Percentiles rank a stretch among this genome's conserved stretches.
Conservation (phyloP, 2,329 filamentous ascomycete species). For the Aureobasidium musti region DNA sequence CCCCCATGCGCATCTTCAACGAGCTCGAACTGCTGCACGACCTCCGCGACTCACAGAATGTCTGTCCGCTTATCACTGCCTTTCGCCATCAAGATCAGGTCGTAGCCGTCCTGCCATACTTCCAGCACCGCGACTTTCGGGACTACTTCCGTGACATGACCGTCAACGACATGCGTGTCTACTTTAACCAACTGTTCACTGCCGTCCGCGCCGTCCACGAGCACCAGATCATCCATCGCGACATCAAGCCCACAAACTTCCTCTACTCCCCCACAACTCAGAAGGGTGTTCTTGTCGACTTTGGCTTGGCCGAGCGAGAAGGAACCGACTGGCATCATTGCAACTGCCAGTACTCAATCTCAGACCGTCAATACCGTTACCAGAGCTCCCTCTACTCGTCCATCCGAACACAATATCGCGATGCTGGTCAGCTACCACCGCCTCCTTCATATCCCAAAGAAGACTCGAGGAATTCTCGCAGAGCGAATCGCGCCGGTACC, state of each 20-base stretch:
- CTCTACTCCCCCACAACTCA: constrained; percentile 80
- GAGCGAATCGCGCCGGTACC: constrained; percentile 92
- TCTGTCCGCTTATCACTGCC: constrained; percentile 96
- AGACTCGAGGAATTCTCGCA: constrained; percentile 81
- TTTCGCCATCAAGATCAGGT: constrained; percentile 94
- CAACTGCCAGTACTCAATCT: constrained; percentile 69
- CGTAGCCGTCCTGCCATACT: constrained; percentile 91
- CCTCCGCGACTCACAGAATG: constrained; percentile 75
- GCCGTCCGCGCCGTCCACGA: constrained; percentile 82
- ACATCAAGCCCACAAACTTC: constrained; percentile 98
- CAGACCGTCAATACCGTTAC: constrained; percentile 61
- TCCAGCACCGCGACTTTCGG: constrained; percentile 91
- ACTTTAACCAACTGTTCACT: constrained; percentile 84
- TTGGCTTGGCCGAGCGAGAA: constrained; percentile 83
- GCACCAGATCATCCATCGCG: constrained; percentile 83
- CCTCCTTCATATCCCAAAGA: constrained; percentile 78
- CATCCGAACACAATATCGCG: constrained; percentile 29
- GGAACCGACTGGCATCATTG: constrained; percentile 76
- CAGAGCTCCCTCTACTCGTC: constrained; percentile 59
- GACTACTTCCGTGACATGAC: constrained; percentile 92
- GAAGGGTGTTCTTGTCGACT: constrained; percentile 94
- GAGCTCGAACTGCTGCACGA: constrained; percentile 93
- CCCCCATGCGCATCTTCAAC: constrained; percentile 88
- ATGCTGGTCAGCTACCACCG: constrained; percentile 38
- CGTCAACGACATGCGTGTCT: constrained; percentile 81